Evolutionary conservation across 192 early-diverging fungal genomes (phyloP), one percentile per base, ranked within the genome.

Genomic region (Podila clonocystis): DNA sequence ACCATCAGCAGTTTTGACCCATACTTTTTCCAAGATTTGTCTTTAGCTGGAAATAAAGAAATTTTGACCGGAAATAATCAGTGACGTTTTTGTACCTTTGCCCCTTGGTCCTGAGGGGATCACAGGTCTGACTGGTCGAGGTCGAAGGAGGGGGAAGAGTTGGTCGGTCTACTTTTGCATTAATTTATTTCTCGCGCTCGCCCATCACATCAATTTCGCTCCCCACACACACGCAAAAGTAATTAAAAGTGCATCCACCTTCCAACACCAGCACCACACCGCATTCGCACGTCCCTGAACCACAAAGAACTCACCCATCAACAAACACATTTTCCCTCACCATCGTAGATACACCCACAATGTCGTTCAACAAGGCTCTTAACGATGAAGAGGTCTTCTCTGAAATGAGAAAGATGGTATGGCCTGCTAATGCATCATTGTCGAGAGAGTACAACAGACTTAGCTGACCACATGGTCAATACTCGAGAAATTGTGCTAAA

Each of bases 361-460:
- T 86, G 85, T 82, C 85, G 24, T 70, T 70, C 71, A 74, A 88
- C 50, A 88, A 91, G 70, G 86, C 93, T 61, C 87, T 99, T 67
- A 98, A 96, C 87, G 97, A 99, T 75, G 93, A 95, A 68, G 96
- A 99, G 88, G 97, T 98, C 57, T 88, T 88, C 76, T 90, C 91
- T 72, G 97, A 99, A 91, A 99, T 99, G 97, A 93, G 91, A 86
- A 99, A 99, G 90, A 98, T 99, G 97, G 96, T 95, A 82, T 26
- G 58, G 4, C 41, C 2, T 45, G 4, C 15, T 15, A 45, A 45
- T 45, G 41, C 41, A 45, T 45, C 13, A 45, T 45, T 15, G 8
- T 45, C 15, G 11, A 45, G 13, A 12, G 8, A 15, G 41, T 17
- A 15, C 12, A 15, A 45, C 15, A 15, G 12, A 45, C 41, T 15